Evolutionary conservation across 2,329 filamentous ascomycete species (phyloP).

Genomic region (Fusarium liriodendri): DNA sequence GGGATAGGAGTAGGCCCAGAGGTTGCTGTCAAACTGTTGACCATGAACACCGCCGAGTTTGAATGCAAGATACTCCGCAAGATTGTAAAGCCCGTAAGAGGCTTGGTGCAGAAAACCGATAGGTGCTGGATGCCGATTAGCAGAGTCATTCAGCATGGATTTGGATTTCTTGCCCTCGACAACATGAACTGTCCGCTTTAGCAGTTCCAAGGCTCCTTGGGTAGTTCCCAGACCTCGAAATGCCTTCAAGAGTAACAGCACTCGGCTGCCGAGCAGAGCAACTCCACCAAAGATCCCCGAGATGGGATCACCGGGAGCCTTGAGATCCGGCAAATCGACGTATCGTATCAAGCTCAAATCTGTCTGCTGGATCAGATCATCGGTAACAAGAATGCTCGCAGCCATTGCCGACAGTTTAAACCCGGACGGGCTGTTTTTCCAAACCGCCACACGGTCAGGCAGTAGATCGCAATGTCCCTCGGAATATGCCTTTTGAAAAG

Average conservation of each 20-base stretch:
- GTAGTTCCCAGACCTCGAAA: neutral
- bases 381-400: neutral
- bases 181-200: neutral
- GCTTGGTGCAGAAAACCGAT: neutral
- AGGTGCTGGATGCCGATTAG: neutral
- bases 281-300: neutral
- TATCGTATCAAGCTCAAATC: neutral
- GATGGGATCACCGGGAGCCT: neutral
- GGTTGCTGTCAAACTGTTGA: constrained; percentile 2
- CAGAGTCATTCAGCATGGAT: neutral
- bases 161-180: neutral
- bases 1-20: neutral
- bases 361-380: neutral
- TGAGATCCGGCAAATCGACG: neutral
- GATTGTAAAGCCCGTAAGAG: neutral
- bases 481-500: neutral
- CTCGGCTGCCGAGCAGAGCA: neutral
- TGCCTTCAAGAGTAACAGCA: neutral
- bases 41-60: neutral
- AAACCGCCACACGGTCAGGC: neutral
- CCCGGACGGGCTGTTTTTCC: neutral
- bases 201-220: neutral
- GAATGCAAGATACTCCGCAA: neutral
- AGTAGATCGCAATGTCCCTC: neutral
- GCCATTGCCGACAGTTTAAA: neutral